phyloP scores from a whole-genome alignment of 1,139 yeast species.

The Yamadazyma dendronema region DNA sequence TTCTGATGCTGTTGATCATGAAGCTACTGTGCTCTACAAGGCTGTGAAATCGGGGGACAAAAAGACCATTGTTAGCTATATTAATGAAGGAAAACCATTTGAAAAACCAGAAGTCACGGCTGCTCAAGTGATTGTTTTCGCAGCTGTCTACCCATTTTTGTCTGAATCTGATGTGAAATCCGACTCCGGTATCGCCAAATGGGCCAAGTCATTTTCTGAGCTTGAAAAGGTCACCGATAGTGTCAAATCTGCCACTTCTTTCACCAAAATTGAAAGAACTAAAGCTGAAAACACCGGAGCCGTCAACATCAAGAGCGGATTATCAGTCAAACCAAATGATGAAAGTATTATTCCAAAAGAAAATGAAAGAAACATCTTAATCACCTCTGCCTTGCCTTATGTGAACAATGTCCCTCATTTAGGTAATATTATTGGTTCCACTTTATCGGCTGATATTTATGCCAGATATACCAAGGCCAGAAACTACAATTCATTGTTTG shows the following conservation, averaged over 20 bases:
- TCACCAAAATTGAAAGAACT: constrained; percentile 44
- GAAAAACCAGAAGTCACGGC: constrained; percentile 25
- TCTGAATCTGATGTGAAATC: constrained; percentile 18
- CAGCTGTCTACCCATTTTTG: constrained; percentile 40
- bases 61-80: constrained; percentile 19
- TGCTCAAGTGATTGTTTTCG: constrained; percentile 46
- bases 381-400: constrained; percentile 95
- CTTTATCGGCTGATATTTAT: constrained; percentile 90
- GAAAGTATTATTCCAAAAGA: constrained; percentile 53
- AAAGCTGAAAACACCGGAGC: constrained; percentile 59
- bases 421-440: constrained; percentile 96
- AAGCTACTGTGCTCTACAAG: constrained; percentile 32
- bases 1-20: constrained; percentile 23
- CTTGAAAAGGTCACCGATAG: constrained; percentile 37
- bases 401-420: constrained; percentile 98
- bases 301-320: constrained; percentile 42
- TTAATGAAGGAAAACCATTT: constrained; percentile 13
- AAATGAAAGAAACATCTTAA: constrained; percentile 74
- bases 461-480: constrained; percentile 88
- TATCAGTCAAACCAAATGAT: constrained; percentile 34
- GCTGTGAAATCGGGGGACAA: constrained; percentile 31
- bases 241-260: constrained; percentile 34
- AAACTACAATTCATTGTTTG: constrained; percentile 78
- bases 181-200: constrained; percentile 20
- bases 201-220: constrained; percentile 44